Evolutionary conservation across 2,329 filamentous ascomycete genomes (phyloP).

Genomic region (Stachybotrys echinatus): DNA sequence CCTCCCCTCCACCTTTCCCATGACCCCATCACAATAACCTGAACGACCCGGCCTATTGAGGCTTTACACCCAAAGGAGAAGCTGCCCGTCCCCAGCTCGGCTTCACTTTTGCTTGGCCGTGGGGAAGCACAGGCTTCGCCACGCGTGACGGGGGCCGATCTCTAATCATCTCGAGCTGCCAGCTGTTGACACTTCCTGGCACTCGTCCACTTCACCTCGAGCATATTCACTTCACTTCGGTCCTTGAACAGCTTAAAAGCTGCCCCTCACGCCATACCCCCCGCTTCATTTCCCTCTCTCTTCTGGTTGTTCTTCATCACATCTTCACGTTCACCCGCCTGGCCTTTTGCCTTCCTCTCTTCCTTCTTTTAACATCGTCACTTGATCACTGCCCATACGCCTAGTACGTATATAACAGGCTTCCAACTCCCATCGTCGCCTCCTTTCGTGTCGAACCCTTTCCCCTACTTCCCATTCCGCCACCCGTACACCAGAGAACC

Average conservation of each 20-base stretch:
- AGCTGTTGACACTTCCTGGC: neutral
- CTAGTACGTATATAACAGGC: neutral
- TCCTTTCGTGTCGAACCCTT: too few relatives aligned
- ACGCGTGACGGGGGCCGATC: neutral
- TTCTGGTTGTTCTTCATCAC: too few relatives aligned
- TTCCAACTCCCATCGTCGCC: neutral
- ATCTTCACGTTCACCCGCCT: too few relatives aligned
- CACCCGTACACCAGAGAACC: too few relatives aligned
- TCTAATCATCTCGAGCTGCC: neutral
- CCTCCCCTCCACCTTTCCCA: neutral
- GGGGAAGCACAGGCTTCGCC: neutral
- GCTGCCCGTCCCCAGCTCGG: neutral
- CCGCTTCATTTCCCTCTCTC: neutral
- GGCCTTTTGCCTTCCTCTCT: too few relatives aligned
- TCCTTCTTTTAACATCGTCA: too few relatives aligned
- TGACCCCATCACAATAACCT: slow-evolving; percentile 1
- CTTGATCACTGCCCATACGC: neutral
- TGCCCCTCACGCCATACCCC: neutral
- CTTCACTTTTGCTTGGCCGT: neutral
- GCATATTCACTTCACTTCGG: neutral
- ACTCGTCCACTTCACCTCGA: neutral
- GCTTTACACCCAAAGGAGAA: neutral
- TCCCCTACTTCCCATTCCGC: too few relatives aligned
- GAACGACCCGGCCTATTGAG: neutral
- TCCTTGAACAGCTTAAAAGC: neutral